A percentile compares a stretch with the other conserved stretches of the same genome.
Conservation (phyloP, 1,139 yeast species). For the Schizosaccharomyces versatilis region DNA sequence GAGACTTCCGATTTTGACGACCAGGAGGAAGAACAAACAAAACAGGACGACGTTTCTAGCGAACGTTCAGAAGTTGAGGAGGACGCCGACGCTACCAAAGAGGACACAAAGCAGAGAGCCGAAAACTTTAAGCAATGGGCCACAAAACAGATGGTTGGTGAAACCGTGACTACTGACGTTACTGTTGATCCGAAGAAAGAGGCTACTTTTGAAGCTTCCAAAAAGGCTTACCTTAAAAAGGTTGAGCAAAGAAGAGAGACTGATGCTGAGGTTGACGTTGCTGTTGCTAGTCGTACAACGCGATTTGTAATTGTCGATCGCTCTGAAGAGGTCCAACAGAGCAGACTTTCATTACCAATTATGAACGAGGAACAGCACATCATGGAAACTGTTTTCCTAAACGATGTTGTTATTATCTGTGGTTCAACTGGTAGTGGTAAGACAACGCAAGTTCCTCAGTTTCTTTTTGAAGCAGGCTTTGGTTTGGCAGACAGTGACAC, state of each 20-base stretch:
- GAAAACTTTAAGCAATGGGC: neutral
- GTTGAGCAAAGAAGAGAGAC: conserved; percentile 28
- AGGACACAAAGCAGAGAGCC: neutral
- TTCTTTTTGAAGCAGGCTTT: conserved; percentile 71
- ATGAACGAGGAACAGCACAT: conserved; percentile 76
- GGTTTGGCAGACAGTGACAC: conserved; percentile 42
- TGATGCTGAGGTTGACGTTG: conserved; percentile 42
- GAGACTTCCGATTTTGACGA: conserved; percentile 1
- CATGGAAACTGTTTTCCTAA: conserved; percentile 88
- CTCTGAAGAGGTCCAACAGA: conserved; percentile 38
- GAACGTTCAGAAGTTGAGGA: conserved; percentile 22
- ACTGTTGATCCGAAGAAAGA: neutral
- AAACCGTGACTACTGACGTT: neutral
- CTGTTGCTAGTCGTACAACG: conserved; percentile 35
- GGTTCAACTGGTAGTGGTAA: conserved; percentile 99
- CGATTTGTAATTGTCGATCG: conserved; percentile 49
- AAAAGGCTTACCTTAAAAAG: conserved; percentile 13
- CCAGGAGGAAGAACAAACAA: conserved; percentile 15
- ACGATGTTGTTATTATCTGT: conserved; percentile 75
- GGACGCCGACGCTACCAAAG: conserved; percentile 7
- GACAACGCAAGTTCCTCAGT: conserved; percentile 92
- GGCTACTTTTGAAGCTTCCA: neutral
- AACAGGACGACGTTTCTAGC: conserved; percentile 27
- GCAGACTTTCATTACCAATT: conserved; percentile 61
- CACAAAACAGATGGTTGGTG: neutral